These are phyloP conservation scores for Picea glauca DNA, from an alignment of 75 land plant genomes.

Conservation along the genomic window DNA sequence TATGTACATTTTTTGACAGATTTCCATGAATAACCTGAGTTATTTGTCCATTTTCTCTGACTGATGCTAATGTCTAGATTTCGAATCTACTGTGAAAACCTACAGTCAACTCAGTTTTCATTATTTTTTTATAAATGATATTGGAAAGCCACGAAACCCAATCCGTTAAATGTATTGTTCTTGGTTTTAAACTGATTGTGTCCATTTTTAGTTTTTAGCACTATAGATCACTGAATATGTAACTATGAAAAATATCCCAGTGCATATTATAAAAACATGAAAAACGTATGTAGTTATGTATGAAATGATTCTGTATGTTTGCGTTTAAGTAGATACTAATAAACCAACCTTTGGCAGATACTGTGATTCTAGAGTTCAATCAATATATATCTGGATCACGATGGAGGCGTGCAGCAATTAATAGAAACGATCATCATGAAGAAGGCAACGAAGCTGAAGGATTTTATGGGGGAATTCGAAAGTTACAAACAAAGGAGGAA, in stretches of 20 bases:
- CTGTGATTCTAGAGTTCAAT: constrained; percentile 79
- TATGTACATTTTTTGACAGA: no score
- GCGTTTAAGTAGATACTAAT: not conserved
- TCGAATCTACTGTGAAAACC: no score
- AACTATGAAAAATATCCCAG: no score
- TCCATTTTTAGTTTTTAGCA: not conserved
- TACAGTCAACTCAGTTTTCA: no score
- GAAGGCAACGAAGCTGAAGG: constrained; percentile 90
- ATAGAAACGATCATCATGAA: constrained; percentile 68
- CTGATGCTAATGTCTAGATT: no score
- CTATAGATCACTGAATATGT: not conserved
- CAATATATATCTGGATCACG: constrained; percentile 84
- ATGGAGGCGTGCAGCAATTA: constrained; percentile 65
- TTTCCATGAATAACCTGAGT: no score
- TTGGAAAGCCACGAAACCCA: no score
- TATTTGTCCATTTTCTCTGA: no score
- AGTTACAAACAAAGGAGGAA: constrained; percentile 60
- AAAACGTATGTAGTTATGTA: no score
- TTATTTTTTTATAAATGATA: no score
- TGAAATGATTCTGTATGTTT: not conserved
- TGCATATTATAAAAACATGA: no score
- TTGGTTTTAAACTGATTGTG: not conserved
- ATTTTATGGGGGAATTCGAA: constrained; percentile 90
- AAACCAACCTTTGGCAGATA: constrained; percentile 43
- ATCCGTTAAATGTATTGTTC: not conserved